A percentile compares a stretch with the other conserved stretches of the same genome.
Conservation (phyloP, 306 rosid species). For the Parietaria judaica region DNA sequence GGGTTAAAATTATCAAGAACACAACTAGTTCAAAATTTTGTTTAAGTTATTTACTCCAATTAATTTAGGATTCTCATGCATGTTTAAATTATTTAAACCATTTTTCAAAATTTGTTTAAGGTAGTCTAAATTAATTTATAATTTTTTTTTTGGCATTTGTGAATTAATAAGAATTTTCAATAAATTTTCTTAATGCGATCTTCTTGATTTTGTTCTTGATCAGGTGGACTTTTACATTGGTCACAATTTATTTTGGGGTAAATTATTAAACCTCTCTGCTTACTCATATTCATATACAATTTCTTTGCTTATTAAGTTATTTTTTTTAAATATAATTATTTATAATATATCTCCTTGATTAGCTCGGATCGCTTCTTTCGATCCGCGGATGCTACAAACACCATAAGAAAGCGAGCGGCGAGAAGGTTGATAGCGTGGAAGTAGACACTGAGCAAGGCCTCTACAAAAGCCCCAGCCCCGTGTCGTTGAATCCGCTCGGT, state of each 20-base stretch:
- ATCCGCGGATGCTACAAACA: constrained; percentile 68
- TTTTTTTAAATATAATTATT: constrained; percentile 2
- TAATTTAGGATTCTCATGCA: no score
- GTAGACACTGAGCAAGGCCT: constrained; percentile 63
- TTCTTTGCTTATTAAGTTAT: constrained; percentile 1
- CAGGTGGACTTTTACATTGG: constrained; percentile 88
- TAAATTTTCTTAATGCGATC: background rate
- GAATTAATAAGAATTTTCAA: no score
- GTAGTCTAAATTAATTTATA: no score
- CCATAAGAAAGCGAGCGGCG: constrained; percentile 75
- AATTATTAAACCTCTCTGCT: constrained; percentile 17
- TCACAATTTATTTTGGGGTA: constrained; percentile 95
- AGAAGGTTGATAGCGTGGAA: constrained; percentile 68
- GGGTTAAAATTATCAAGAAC: no score
- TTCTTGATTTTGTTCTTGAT: background rate
- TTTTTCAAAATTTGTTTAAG: no score
- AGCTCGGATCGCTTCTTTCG: constrained; percentile 86
- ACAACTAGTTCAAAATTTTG: no score
- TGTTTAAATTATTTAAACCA: no score
- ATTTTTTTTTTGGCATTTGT: no score
- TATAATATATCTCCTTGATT: constrained; percentile 9
- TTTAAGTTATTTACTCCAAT: no score
- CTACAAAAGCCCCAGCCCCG: constrained; percentile 24
- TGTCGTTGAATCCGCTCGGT: constrained; percentile 25
- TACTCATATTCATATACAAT: background rate